A percentile compares a stretch with the other conserved stretches of the same genome.
These are phyloP conservation scores for Hordeum vulgare DNA, from an alignment of 176 grass and related monocot genomes.

Conservation along the genomic window MorexV3_pseudomolecules_assembly NC_058522.1:586712001-586712500, in stretches of 20 bases:
- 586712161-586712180: constrained; percentile 41
- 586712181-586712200: constrained; percentile 54
- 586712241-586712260: constrained; percentile 74
- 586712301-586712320: constrained; percentile 63
- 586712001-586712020: constrained; percentile 40
- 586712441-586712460: constrained; percentile 59
- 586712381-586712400: constrained; percentile 58
- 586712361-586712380: constrained; percentile 38
- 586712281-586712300: constrained; percentile 64
- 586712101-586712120: constrained; percentile 59
- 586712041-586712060: constrained; percentile 61
- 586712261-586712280: constrained; percentile 48
- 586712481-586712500: constrained; percentile 44
- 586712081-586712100: constrained; percentile 44
- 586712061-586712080: constrained; percentile 64
- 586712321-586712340: constrained; percentile 35
- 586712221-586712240: constrained; percentile 49
- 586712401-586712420: constrained; percentile 42
- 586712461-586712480: constrained; percentile 40
- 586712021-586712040: constrained; percentile 25
- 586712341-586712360: constrained; percentile 79
- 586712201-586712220: constrained; percentile 57
- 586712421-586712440: constrained; percentile 39
- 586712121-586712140: constrained; percentile 86
- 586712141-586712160: constrained; percentile 31